Evolutionary conservation across 257 asterid genomes (phyloP).

Genomic region (Gardenia jasminoides): DNA sequence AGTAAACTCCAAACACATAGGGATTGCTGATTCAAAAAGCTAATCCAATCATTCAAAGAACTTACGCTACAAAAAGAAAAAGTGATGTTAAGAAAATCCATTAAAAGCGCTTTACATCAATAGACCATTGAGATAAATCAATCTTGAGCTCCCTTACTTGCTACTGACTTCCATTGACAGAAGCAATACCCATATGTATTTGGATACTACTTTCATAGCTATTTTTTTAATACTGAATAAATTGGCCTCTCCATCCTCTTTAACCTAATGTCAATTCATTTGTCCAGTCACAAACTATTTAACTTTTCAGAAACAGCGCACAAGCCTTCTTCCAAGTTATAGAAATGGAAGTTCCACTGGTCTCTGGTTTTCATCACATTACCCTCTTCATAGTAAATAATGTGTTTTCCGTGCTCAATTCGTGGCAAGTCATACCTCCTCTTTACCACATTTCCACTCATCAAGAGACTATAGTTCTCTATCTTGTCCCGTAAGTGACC

Average conservation of each 20-base stretch:
- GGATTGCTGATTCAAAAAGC: background rate
- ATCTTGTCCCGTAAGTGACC: background rate
- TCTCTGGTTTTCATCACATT: background rate
- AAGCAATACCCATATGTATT: background rate
- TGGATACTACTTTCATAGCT: background rate
- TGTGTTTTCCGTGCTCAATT: background rate
- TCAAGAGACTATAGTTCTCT: background rate
- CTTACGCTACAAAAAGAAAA: background rate
- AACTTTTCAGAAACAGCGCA: background rate
- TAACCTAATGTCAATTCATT: background rate
- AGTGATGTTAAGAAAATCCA: background rate
- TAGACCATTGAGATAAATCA: background rate
- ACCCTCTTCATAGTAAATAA: background rate
- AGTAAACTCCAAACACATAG: background rate
- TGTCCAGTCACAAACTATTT: background rate
- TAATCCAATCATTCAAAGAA: background rate
- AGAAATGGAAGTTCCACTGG: background rate
- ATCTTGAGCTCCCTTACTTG: background rate
- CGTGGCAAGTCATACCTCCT: background rate
- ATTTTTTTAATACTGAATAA: background rate
- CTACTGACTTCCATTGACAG: background rate
- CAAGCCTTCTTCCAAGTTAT: no score
- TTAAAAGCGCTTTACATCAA: background rate
- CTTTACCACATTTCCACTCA: background rate
- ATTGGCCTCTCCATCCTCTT: background rate